phyloP scores from a whole-genome alignment of 441 rosid species.

The Gossypium gossypioides region DNA sequence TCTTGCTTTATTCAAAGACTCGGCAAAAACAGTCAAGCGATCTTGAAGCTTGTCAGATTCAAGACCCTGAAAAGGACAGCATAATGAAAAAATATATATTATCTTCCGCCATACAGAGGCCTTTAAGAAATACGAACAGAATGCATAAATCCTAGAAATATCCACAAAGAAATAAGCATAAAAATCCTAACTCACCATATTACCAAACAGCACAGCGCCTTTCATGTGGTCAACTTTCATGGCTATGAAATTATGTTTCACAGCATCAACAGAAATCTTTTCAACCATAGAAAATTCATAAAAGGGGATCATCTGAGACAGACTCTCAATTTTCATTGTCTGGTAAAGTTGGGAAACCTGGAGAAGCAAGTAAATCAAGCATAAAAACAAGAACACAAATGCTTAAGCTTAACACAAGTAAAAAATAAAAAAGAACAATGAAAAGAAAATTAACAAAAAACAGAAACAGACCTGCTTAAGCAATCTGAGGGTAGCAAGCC shows the following conservation, averaged over 20 bases:
- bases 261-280: conserved; percentile 89
- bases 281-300: conserved; percentile 72
- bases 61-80: conserved; percentile 44
- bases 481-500: conserved; percentile 75
- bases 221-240: conserved; percentile 90
- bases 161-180: neutral
- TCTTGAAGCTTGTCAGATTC: conserved; percentile 79
- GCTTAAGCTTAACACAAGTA: neutral
- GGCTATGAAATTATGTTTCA: conserved; percentile 65
- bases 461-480: conserved; percentile 70
- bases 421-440: neutral
- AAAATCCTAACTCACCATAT: conserved; percentile 40
- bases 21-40: conserved; percentile 62
- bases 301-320: conserved; percentile 82
- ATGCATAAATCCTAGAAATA: neutral
- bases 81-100: neutral
- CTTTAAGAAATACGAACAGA: neutral
- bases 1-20: conserved; percentile 70
- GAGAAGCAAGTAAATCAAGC: neutral
- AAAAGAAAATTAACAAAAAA: neutral
- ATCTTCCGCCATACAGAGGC: neutral
- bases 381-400: neutral
- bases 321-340: conserved; percentile 66
- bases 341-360: conserved; percentile 94
- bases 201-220: conserved; percentile 55